These are phyloP conservation scores for Eimeria acervulina DNA, from an alignment of 169 alveolate genomes.

Conservation along the genomic window DNA sequence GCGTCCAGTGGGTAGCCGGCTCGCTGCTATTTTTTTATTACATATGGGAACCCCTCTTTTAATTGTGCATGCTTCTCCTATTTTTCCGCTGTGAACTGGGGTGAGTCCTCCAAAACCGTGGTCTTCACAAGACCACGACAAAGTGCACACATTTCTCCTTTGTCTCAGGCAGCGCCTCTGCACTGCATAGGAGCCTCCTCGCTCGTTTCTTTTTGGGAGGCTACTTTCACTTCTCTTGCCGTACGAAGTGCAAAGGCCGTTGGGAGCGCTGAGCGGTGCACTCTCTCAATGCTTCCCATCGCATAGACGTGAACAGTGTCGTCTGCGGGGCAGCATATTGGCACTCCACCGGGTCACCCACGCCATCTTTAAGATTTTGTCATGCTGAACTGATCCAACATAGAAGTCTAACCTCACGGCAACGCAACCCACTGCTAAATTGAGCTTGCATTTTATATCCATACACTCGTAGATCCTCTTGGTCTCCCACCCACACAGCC, in stretches of 20 bases:
- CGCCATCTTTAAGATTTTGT: background rate
- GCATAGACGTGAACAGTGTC: background rate
- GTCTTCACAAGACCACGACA: too few species aligned
- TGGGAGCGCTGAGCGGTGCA: background rate
- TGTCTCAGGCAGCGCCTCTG: too few species aligned
- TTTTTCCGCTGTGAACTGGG: background rate
- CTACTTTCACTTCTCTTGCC: background rate
- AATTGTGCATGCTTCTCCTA: background rate
- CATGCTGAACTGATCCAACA: background rate
- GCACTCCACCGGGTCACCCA: background rate
- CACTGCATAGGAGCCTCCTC: background rate
- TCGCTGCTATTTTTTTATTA: background rate
- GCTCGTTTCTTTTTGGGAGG: background rate
- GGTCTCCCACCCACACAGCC: too few species aligned
- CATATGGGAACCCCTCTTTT: background rate
- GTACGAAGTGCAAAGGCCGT: background rate
- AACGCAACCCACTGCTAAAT: background rate
- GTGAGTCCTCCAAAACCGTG: background rate
- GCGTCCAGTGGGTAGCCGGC: background rate
- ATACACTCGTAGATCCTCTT: too few species aligned
- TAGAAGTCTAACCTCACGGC: background rate
- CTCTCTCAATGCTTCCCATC: background rate
- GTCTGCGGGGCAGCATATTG: background rate
- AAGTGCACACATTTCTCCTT: too few species aligned
- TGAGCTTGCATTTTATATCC: background rate